These are phyloP conservation scores for Trichoderma atrobrunneum DNA, from an alignment of 2,329 filamentous ascomycete genomes.

Conservation along the genomic window DNA sequence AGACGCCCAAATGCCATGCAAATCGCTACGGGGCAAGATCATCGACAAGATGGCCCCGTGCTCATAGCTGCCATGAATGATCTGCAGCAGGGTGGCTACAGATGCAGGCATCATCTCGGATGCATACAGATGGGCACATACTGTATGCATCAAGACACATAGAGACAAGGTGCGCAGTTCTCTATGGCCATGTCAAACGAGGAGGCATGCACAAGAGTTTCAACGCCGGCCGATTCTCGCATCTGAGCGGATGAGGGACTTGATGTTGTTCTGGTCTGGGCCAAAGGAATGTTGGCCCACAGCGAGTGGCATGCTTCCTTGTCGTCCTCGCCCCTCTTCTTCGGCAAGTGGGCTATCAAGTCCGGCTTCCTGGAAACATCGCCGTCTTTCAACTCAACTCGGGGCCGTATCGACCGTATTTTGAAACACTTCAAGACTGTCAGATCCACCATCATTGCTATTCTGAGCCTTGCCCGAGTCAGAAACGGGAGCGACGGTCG, in stretches of 20 bases:
- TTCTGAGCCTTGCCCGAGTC: neutral
- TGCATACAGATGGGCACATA: neutral
- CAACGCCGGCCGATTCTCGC: neutral
- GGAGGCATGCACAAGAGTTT: neutral
- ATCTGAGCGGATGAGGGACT: neutral
- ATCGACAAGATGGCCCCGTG: conserved; percentile 12
- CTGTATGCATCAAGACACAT: conserved; percentile 7
- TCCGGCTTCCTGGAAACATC: neutral
- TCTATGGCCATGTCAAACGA: neutral
- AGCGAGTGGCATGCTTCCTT: neutral
- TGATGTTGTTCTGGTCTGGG: neutral
- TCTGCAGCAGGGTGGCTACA: conserved; percentile 19
- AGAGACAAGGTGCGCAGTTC: neutral
- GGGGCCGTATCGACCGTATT: neutral
- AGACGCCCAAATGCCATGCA: neutral
- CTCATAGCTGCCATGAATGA: conserved; percentile 12
- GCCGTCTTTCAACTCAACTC: neutral
- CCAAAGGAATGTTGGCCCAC: neutral
- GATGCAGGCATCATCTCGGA: conserved; percentile 12
- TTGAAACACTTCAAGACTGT: neutral
- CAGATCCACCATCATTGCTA: neutral
- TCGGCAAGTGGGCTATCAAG: neutral
- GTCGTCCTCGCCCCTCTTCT: neutral
- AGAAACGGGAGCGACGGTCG: conserved; percentile 1
- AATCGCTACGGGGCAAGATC: conserved; percentile 2